Evolutionary conservation across 257 asterid genomes (phyloP).

Genomic region (Leonotis leonurus): DNA sequence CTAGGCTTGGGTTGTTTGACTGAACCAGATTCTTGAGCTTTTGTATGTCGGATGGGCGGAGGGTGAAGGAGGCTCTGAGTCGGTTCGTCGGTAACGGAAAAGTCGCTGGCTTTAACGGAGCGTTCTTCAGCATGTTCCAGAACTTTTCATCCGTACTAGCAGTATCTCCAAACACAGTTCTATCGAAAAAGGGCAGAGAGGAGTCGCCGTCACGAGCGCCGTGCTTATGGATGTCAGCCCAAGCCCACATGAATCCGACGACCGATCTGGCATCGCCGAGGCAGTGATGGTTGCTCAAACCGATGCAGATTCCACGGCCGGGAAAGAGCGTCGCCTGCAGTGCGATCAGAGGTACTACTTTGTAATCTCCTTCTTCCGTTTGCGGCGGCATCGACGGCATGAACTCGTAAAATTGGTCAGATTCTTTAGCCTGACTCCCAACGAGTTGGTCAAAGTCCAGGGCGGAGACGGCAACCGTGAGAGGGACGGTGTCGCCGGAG

Average conservation of each 20-base stretch:
- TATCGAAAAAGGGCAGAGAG: conserved; percentile 18
- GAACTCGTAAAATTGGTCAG: conserved; percentile 25
- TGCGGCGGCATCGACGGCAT: conserved; percentile 25
- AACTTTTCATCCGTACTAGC: conserved; percentile 8
- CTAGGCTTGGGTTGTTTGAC: conserved; percentile 17
- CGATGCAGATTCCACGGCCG: conserved; percentile 21
- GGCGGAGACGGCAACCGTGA: conserved; percentile 21
- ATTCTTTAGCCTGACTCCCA: conserved; percentile 18
- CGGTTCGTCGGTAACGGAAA: conserved; percentile 26
- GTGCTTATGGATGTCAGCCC: conserved; percentile 28
- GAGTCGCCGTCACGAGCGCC: conserved; percentile 7
- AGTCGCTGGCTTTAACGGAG: conserved; percentile 9
- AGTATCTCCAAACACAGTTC: conserved; percentile 26
- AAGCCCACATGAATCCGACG: conserved; percentile 23
- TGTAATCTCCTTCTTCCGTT: not conserved
- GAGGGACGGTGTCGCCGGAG: conserved; percentile 28
- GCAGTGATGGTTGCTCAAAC: not conserved
- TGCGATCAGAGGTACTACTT: conserved; percentile 21
- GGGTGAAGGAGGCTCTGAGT: conserved; percentile 36
- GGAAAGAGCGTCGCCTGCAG: conserved; percentile 47
- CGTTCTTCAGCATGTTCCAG: conserved; percentile 11
- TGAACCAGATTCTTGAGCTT: conserved; percentile 27
- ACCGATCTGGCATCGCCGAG: conserved; percentile 17
- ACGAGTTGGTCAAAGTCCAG: conserved; percentile 4
- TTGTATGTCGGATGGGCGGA: conserved; percentile 22